Evolutionary conservation across 352 stramenopile species (phyloP).

Genomic region (Elongisporangium anandrum): DNA sequence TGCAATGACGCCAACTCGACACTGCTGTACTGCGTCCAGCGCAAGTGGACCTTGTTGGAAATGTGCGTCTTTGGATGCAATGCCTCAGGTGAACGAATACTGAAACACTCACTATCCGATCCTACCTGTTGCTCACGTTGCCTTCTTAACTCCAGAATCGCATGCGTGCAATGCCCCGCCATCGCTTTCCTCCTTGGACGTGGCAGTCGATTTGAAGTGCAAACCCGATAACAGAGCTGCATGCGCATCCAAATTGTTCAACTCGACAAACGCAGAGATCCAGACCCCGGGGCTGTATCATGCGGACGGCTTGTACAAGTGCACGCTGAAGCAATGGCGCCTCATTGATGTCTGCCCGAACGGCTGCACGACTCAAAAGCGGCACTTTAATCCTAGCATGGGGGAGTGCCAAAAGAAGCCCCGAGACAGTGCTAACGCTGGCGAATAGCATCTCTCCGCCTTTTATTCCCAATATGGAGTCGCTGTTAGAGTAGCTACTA

Average conservation of each 20-base stretch:
- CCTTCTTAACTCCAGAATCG: background rate
- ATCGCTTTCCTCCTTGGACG: background rate
- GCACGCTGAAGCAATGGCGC: background rate
- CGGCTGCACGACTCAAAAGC: background rate
- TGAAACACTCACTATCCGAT: too few species aligned
- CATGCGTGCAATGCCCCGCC: background rate
- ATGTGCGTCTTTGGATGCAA: background rate
- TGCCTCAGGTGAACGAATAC: background rate
- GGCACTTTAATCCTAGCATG: background rate
- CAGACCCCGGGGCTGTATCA: background rate
- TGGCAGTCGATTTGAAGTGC: background rate
- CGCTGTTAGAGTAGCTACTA: too few species aligned
- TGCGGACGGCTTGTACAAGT: background rate
- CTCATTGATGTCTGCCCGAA: background rate
- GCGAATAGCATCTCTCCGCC: background rate
- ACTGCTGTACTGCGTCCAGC: background rate
- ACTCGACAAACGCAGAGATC: background rate
- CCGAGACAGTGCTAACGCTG: background rate
- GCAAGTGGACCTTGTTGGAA: background rate
- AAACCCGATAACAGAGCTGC: background rate
- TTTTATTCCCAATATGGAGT: background rate
- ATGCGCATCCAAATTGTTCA: background rate
- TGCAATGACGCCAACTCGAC: background rate
- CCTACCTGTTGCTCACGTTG: too few species aligned
- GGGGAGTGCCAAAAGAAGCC: background rate